Base-by-base conservation (phyloP, 1,284 basidiomycete genomes). In the Trichosporon faecale region DNA sequence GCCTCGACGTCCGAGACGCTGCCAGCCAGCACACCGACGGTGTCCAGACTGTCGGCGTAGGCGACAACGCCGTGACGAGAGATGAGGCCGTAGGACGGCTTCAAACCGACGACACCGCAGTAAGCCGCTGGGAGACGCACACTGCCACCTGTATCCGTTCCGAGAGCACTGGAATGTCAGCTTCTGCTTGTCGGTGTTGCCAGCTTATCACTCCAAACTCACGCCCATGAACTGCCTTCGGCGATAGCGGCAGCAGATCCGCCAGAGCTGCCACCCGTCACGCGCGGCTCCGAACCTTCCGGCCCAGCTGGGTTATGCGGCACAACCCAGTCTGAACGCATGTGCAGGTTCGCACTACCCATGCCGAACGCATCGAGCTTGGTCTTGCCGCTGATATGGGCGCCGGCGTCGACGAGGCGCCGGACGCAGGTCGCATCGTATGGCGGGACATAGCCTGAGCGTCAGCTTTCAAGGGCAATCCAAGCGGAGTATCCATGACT, bases 341-440 rank as follows among this genome's bases (percentile, higher is more conserved):
- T 63, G 69, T 78, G 72, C 0, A 64, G 72, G 18, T 77, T 83
- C 60, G 78, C 72, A 0, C 79, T 79, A 16, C 96, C 96, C 96
- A 99, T 99, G 0, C 95, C 95, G 83, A 99, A 99, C 82, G 98
- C 96, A 80, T 99, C 96, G 83, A 94, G 95, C 79, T 98, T 98
- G 0, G 95, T 91, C 84, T 96, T 96, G 2, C 94, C 95, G 0
- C 91, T 78, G 14, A 98, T 88, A 9, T 87, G 81, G 0, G 91
- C 94, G 1, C 94, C 95, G 0, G 88, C 86, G 0, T 84, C 73
- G 0, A 86, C 84, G 0, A 99, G 84, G 1, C 89, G 82, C 1
- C 84, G 73, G 0, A 98, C 92, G 4, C 91, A 91, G 0, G 94
- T 94, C 63, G 96, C 94, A 79, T 95, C 91, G 78, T 91, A 95